Conservation (phyloP, 1,284 basidiomycete species). For the Ceratobasidium sp. region DNA sequence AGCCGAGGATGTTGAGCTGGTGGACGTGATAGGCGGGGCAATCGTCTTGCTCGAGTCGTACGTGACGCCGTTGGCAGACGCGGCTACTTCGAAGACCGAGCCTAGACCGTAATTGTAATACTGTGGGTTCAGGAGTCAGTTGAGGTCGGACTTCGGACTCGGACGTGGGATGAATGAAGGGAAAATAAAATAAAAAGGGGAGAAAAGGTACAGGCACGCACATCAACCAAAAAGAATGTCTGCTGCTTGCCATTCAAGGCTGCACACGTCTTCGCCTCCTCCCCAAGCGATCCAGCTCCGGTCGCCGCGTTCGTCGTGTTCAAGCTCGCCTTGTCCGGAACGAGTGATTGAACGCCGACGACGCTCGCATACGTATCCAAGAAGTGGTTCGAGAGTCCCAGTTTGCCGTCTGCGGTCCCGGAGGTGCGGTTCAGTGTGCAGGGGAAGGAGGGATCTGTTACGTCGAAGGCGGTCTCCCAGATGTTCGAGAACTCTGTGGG, state of each 20-base stretch:
- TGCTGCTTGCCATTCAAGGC: slow-evolving; percentile 73
- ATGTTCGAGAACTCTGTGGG: slow-evolving; percentile 86
- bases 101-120: slow-evolving; percentile 88
- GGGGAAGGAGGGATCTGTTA: slow-evolving; percentile 81
- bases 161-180: slow-evolving; percentile 40
- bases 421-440: slow-evolving; percentile 89
- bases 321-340: slow-evolving; percentile 75
- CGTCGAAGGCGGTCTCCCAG: slow-evolving; percentile 91
- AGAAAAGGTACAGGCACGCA: slow-evolving; percentile 58
- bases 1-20: slow-evolving; percentile 1
- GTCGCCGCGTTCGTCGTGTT: slow-evolving; percentile 80
- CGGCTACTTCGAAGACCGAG: slow-evolving; percentile 87
- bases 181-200: slow-evolving; percentile 15
- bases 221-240: slow-evolving; percentile 89
- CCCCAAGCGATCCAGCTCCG: slow-evolving; percentile 79
- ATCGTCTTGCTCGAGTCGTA: slow-evolving; percentile 73
- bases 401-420: slow-evolving; percentile 68
- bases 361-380: slow-evolving; percentile 70
- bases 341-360: slow-evolving; percentile 66
- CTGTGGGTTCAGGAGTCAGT: slow-evolving; percentile 62
- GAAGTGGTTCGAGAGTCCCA: slow-evolving; percentile 94
- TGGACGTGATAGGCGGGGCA: slow-evolving; percentile 63
- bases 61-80: slow-evolving; percentile 79
- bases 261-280: slow-evolving; percentile 78
- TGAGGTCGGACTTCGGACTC: slow-evolving; percentile 51